Conservation (phyloP, 2,329 filamentous ascomycete genomes). For the Myriosclerotinia duriaeana region DNA sequence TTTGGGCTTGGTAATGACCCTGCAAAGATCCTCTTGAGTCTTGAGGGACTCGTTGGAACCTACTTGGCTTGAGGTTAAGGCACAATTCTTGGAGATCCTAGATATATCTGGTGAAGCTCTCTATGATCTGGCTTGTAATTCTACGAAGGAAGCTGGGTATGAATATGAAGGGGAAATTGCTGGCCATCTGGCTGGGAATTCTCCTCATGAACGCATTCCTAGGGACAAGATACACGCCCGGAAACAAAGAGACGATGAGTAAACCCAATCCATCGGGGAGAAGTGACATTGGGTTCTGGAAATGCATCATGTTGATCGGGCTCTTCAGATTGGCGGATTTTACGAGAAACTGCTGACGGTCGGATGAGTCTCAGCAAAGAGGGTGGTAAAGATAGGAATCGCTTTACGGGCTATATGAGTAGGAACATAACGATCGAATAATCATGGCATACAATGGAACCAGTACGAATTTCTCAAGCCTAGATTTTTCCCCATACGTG, state of each 20-base stretch:
- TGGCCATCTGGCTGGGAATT: neutral
- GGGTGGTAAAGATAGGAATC: neutral
- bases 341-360: constrained; percentile 37
- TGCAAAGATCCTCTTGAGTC: neutral
- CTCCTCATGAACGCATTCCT: neutral
- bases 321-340: constrained; percentile 42
- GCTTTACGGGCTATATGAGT: neutral
- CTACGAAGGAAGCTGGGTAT: neutral
- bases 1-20: neutral
- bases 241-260: neutral
- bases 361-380: neutral
- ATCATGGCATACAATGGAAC: neutral
- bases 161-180: neutral
- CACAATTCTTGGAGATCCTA: neutral
- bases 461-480: neutral
- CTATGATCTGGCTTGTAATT: neutral
- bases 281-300: constrained; percentile 46
- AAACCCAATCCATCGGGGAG: neutral
- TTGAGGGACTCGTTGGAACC: neutral
- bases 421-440: neutral
- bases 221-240: neutral
- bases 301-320: constrained; percentile 44
- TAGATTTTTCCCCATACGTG: neutral
- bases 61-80: neutral
- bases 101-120: neutral